These are phyloP conservation scores for Cladosporium velox DNA, from an alignment of 2,329 filamentous ascomycete species.

Conservation along the genomic window DNA sequence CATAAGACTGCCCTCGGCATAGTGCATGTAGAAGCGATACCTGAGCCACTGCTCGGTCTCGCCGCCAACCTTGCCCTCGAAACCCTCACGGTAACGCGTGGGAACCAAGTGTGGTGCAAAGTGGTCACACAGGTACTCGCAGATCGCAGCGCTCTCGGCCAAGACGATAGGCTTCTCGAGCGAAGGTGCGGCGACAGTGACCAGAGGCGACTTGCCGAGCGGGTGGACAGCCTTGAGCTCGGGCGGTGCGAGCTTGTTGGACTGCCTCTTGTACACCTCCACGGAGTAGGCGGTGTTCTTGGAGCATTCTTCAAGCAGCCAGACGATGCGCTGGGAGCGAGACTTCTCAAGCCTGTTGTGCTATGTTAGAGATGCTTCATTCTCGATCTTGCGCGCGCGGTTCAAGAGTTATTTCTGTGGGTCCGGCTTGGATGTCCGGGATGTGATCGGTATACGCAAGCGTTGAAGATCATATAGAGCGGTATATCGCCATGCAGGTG, in stretches of 20 bases:
- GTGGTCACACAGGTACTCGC: constrained; percentile 77
- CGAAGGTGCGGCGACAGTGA: constrained; percentile 61
- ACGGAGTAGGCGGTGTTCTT: constrained; percentile 72
- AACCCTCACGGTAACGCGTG: constrained; percentile 53
- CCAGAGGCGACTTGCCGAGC: constrained; percentile 81
- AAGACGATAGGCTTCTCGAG: constrained; percentile 59
- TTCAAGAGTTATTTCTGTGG: not conserved
- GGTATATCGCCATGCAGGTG: not conserved
- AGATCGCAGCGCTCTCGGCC: constrained; percentile 79
- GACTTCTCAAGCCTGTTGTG: constrained; percentile 74
- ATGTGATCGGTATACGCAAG: not conserved
- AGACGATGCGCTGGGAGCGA: constrained; percentile 78
- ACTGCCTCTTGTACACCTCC: constrained; percentile 71
- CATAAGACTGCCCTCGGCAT: constrained; percentile 83
- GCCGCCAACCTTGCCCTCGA: constrained; percentile 56
- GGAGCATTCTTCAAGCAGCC: constrained; percentile 77
- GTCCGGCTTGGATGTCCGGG: not conserved
- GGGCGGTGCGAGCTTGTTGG: constrained; percentile 68
- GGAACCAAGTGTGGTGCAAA: constrained; percentile 58
- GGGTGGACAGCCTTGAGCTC: constrained; percentile 78
- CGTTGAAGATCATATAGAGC: constrained; percentile 1
- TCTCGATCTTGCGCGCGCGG: not conserved
- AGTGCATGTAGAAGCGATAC: constrained; percentile 75
- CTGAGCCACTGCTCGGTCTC: constrained; percentile 63
- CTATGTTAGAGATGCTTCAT: not conserved